Percentiles rank a stretch among this genome's conserved stretches.
Conservation (phyloP, 2,329 filamentous ascomycete species). For the Claviceps humidiphila region DNA sequence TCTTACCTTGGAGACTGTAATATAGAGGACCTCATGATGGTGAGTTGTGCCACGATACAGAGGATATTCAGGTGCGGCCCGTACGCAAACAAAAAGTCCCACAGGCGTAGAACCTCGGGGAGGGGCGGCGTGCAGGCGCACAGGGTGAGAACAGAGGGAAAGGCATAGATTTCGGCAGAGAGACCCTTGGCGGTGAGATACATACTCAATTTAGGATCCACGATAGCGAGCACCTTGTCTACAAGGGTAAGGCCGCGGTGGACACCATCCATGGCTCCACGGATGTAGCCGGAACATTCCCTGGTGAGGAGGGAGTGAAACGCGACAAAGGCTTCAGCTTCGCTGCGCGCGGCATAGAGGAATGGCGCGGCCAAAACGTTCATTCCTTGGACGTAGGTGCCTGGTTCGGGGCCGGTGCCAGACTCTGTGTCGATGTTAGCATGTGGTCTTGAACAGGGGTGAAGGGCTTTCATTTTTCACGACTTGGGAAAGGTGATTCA, state of each 20-base stretch:
- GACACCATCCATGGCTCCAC: constrained; percentile 93
- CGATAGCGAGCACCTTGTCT: constrained; percentile 80
- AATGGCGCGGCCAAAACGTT: constrained; percentile 95
- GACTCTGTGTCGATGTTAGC: constrained; percentile 43
- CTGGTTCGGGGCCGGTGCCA: constrained; percentile 47
- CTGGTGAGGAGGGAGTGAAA: constrained; percentile 79
- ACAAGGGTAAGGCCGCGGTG: constrained; percentile 84
- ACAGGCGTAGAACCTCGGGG: constrained; percentile 81
- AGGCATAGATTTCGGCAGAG: constrained; percentile 89
- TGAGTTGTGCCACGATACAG: constrained; percentile 89
- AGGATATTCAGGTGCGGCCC: constrained; percentile 89
- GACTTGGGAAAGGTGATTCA: constrained; percentile 10
- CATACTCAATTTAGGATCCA: constrained; percentile 74
- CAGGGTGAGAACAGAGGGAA: constrained; percentile 85
- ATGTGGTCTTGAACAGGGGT: neutral
- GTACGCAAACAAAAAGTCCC: constrained; percentile 96
- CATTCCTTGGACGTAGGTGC: constrained; percentile 96
- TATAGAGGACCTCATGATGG: constrained; percentile 75
- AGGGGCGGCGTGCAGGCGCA: constrained; percentile 92
- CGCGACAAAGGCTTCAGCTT: constrained; percentile 85
- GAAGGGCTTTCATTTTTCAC: neutral
- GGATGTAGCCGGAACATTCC: constrained; percentile 87
- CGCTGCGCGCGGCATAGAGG: constrained; percentile 84
- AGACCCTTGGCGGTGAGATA: constrained; percentile 80
- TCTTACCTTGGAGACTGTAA: constrained; percentile 67